phyloP scores from a whole-genome alignment of 140 eudicot genomes.

The Flaveria floridana region DNA sequence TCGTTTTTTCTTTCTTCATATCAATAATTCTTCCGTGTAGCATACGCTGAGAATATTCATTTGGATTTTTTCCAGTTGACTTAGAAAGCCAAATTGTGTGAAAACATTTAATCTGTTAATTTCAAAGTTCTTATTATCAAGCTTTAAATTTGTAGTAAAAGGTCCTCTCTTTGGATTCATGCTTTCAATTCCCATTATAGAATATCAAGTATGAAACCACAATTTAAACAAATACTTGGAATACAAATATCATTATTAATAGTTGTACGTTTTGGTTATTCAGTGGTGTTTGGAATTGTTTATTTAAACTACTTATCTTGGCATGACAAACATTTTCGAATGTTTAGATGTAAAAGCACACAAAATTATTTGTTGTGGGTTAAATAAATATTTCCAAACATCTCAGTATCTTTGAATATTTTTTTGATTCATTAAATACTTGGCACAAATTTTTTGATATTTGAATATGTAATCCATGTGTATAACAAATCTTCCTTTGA shows the following conservation, averaged over 20 bases:
- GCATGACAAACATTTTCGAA: too few relatives aligned
- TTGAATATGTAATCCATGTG: neutral
- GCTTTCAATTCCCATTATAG: slow-evolving; percentile 16
- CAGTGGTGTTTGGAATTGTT: neutral
- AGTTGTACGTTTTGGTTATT: neutral
- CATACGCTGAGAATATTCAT: slow-evolving; percentile 19
- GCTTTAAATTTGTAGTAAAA: slow-evolving; percentile 22
- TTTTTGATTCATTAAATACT: neutral
- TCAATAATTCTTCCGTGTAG: slow-evolving; percentile 7
- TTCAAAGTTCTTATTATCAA: slow-evolving; percentile 23
- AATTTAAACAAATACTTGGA: neutral
- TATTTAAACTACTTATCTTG: neutral
- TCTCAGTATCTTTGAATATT: neutral
- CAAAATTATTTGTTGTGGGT: too few relatives aligned
- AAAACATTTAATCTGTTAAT: slow-evolving; percentile 26
- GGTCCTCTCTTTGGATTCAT: slow-evolving; percentile 27
- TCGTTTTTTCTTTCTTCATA: neutral
- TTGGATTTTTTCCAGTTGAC: slow-evolving; percentile 16
- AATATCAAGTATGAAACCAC: slow-evolving; percentile 14
- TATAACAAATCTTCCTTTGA: slow-evolving; percentile 29
- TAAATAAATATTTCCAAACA: neutral
- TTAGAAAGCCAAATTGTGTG: slow-evolving; percentile 22
- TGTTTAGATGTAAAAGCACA: neutral
- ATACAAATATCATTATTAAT: neutral
- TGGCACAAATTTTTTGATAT: neutral